These are phyloP conservation scores for Tolypocladium inflatum DNA, from an alignment of 2,329 filamentous ascomycete genomes.

Conservation along the genomic window DNA sequence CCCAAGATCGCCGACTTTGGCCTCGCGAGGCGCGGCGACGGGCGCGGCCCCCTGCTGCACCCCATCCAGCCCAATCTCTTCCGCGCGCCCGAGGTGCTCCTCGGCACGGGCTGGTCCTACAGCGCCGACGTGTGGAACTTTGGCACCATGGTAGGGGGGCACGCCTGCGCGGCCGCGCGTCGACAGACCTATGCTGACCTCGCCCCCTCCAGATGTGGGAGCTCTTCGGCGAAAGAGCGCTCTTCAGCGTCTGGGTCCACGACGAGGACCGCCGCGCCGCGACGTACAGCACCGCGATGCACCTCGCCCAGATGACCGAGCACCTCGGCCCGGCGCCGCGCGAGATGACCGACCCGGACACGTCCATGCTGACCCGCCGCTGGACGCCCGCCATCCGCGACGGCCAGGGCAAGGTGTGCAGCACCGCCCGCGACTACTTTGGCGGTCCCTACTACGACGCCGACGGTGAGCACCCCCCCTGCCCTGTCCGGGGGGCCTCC, in stretches of 20 bases:
- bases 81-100: constrained; percentile 9
- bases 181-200: background rate
- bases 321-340: background rate
- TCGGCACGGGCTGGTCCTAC: constrained; percentile 8
- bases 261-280: background rate
- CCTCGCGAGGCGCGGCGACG: constrained; percentile 6
- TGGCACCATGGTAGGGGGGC: background rate
- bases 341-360: too few relatives aligned
- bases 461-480: background rate
- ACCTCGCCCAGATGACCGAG: background rate
- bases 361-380: too few relatives aligned
- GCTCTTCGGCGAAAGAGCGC: background rate
- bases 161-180: too few relatives aligned
- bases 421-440: background rate
- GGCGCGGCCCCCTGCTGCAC: constrained; percentile 3
- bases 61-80: constrained; percentile 9
- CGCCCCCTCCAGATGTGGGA: background rate
- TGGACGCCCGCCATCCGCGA: too few relatives aligned
- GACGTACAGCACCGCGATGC: background rate
- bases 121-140: constrained; percentile 10
- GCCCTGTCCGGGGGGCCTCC: background rate
- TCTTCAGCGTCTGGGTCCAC: background rate
- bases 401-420: background rate
- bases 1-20: constrained; percentile 11
- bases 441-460: background rate